Percentiles rank a stretch among this genome's conserved stretches.
Conservation (phyloP, 2,329 filamentous ascomycete genomes). For the Diaporthe vaccinii region DNA sequence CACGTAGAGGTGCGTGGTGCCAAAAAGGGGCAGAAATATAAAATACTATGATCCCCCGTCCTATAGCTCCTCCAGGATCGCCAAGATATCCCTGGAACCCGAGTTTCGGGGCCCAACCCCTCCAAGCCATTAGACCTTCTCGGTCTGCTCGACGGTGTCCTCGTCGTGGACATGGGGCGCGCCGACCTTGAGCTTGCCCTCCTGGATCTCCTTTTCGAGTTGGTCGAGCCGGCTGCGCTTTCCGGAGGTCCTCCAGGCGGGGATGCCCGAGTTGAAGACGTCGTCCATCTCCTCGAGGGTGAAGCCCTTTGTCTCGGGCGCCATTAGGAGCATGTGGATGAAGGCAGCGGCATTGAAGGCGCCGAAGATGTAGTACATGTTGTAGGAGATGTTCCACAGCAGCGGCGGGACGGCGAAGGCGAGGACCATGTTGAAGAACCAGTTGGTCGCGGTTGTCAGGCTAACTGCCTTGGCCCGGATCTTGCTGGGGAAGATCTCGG, state of each 20-base stretch:
- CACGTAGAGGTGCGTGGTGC: background rate
- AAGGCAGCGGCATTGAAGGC: slow-evolving; percentile 78
- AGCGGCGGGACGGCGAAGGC: slow-evolving; percentile 66
- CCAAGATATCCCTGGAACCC: too few relatives aligned
- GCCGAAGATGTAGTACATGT: slow-evolving; percentile 82
- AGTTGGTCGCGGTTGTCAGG: slow-evolving; percentile 56
- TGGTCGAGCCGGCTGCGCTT: slow-evolving; percentile 61
- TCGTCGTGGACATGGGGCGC: background rate
- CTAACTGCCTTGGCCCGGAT: slow-evolving; percentile 61
- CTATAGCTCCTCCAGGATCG: background rate
- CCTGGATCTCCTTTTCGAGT: slow-evolving; percentile 62
- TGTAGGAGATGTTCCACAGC: slow-evolving; percentile 65
- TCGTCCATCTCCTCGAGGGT: slow-evolving; percentile 83
- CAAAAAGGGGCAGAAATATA: background rate
- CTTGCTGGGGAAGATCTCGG: slow-evolving; percentile 60
- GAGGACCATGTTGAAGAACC: slow-evolving; percentile 66
- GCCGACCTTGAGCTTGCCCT: slow-evolving; percentile 57
- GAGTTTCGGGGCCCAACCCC: background rate
- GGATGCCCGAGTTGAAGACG: slow-evolving; percentile 74
- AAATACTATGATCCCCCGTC: background rate
- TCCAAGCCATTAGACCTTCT: slow-evolving; percentile 8
- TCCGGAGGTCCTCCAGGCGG: slow-evolving; percentile 67
- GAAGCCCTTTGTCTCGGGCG: slow-evolving; percentile 78
- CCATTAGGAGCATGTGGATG: slow-evolving; percentile 75
- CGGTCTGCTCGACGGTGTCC: slow-evolving; percentile 5